Base-by-base conservation (phyloP, 805 yeast species). In the Schizosaccharomyces osmophilus region DNA sequence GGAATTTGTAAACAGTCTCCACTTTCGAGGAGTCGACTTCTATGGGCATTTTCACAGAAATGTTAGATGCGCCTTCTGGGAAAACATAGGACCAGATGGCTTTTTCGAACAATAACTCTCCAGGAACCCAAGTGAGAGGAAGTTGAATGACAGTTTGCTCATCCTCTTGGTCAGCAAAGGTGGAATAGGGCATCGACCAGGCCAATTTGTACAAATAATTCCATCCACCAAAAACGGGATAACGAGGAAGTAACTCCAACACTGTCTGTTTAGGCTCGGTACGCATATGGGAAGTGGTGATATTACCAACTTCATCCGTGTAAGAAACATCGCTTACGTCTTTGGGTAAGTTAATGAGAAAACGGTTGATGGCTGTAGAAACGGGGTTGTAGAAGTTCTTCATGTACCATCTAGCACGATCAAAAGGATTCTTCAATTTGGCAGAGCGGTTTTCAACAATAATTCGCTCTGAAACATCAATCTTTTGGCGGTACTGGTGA, bases 171-270 rank as follows among this genome's bases (percentile, higher is more conserved):
- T 31, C 29, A 48, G 59, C 61, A 19, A 65, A 77, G 82, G 57
- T 79, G 73, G 17, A 73, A 68, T 54, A 89, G 72, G 24, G 76
- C 73, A 65, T 81, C 60, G 83, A 80, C 95, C 95, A 93, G n/a
- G 97, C 97, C 66, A 90, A 72, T 26, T 97, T 93, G 76, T 87
- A 93, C 73, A 90, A 87, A 73, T 87, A 90, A 68, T 82, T 78
- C 98, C 98, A 93, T 55, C 89, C 94, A 59, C 98, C 98, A 72
- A 87, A 85, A 5, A 93, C 70, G n/a, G 98, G 98, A 75, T 76
- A 93, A 71, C 98, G 79, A 62, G 97, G 97, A 68, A 78, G 80
- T 65, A 93, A 71, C 43, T 82, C 74, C 59, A 87, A 73, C 63
- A 73, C 72, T 55, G 77, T 71, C 54, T 72, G 72, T n/a, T 66